Evolutionary conservation across 495 filamentous ascomycete genomes (phyloP), one percentile per base, ranked within the genome.

Genomic region (Penicillium antarcticum): DNA sequence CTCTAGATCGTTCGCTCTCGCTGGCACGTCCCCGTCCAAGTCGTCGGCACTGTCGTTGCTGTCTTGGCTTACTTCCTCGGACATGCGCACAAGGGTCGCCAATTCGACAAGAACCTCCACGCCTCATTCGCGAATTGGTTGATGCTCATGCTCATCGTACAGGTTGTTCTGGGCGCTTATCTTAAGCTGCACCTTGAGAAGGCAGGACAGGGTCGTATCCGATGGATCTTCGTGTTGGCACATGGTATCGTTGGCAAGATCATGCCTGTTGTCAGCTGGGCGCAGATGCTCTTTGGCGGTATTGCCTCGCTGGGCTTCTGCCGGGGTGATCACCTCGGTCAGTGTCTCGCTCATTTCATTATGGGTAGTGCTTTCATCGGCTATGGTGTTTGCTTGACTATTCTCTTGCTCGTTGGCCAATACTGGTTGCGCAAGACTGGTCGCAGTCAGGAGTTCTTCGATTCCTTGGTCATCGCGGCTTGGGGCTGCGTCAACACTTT

Each of bases 401-500:
- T 97, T 38, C 72, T 97, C 12, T 78, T 97, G 24, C 76, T 96
- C 10, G 88, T 92, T 31, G 94, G 94, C 14, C 95, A 97, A 71
- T 67, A 78, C 17, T 97, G 91, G 92, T 68, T 98, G 43, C 82
- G 81, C 40, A 80, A 87, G 29, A 92, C 88, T 2, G 91, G 92
- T 14, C 82, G 89, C 19, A 92, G 88, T 48, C 94, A 97, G 70
- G 94, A 98, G 68, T 98, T 98, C 78, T 97, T 94, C 72, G 94
- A 98, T 68, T 92, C 87, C 41, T 66, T 87, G 10, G 77, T 97
- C 33, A 98, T 98, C 62, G 87, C 91, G 2, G 82, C 85, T 9
- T 98, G 94, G 94, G 94, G 94, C 36, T 89, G 88, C 64, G 84
- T 98, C 68, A 98, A 97, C 66, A 97, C 95, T 33, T 97, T 98